These are phyloP conservation scores for Symbiodinium natans DNA, from an alignment of 73 alveolate genomes.

Conservation along the genomic window DNA sequence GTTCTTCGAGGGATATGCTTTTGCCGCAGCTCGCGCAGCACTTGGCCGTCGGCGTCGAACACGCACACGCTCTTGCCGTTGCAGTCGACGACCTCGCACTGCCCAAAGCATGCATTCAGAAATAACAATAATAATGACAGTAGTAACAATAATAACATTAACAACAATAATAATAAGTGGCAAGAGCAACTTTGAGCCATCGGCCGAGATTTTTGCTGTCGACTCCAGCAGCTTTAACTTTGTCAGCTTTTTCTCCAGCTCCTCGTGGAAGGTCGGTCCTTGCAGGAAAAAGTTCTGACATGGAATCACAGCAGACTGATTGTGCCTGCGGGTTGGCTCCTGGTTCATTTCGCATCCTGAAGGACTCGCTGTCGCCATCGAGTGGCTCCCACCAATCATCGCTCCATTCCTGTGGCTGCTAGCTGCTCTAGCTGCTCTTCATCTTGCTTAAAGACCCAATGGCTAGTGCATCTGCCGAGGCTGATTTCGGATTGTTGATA, in stretches of 20 bases:
- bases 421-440: no score
- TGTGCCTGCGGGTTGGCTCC: no score
- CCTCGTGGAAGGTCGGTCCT: conserved; percentile 50
- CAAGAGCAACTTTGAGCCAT: no score
- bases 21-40: conserved; percentile 24
- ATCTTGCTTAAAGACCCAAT: no score
- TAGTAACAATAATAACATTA: no score
- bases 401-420: conserved; percentile 19
- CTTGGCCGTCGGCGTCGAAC: conserved; percentile 1
- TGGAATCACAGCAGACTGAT: no score
- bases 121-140: no score
- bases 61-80: conserved; percentile 41
- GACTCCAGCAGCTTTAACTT: neutral
- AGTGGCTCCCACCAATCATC: conserved; percentile 72
- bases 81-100: conserved; percentile 31
- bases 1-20: conserved; percentile 32
- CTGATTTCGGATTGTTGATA: no score
- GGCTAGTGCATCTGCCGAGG: no score
- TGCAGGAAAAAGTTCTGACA: neutral
- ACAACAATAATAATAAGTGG: no score
- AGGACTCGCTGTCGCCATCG: conserved; percentile 7
- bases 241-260: conserved; percentile 10
- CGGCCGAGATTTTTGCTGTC: neutral
- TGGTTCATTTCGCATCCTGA: neutral
- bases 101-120: neutral